Percentiles rank a stretch among this genome's conserved stretches.
Evolutionary conservation across 805 yeast genomes (phyloP).

Genomic region (Schizosaccharomyces pombe): DNA sequence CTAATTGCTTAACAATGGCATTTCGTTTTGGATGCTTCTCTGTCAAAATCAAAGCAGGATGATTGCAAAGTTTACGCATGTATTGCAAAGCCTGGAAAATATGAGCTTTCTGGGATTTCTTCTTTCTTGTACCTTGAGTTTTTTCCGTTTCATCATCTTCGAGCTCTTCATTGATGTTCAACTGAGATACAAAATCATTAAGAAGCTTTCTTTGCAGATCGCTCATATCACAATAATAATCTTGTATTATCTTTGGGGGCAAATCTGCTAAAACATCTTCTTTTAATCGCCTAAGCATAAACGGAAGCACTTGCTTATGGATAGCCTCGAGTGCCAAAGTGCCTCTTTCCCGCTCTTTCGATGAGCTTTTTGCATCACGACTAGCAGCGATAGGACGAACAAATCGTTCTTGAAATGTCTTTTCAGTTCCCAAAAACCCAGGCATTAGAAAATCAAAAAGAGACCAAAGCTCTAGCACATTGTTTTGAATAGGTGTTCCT

Average conservation of each 20-base stretch:
- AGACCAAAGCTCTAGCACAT: conserved; percentile 92
- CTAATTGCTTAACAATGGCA: conserved; percentile 41
- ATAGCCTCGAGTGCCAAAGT: conserved; percentile 86
- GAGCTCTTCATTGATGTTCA: conserved; percentile 13
- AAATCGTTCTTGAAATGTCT: conserved; percentile 76
- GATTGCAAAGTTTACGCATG: conserved; percentile 91
- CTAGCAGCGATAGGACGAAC: conserved; percentile 96
- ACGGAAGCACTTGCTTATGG: conserved; percentile 90
- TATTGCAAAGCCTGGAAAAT: conserved; percentile 93
- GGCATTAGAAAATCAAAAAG: conserved; percentile 96
- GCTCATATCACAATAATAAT: conserved; percentile 87
- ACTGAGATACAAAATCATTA: conserved; percentile 77
- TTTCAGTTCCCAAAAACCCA: conserved; percentile 88
- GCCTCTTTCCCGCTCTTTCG: conserved; percentile 91
- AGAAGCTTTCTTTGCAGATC: conserved; percentile 73
- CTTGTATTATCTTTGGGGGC: conserved; percentile 96
- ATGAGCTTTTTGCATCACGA: conserved; percentile 55
- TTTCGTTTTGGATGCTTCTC: conserved; percentile 60
- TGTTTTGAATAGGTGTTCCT: conserved; percentile 96
- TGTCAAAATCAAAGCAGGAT: conserved; percentile 72
- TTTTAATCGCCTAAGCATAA: conserved; percentile 82
- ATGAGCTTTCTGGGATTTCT: conserved; percentile 36
- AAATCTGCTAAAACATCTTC: conserved; percentile 88
- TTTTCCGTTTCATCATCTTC: conserved; percentile 20
- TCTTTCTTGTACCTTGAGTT: conserved; percentile 20